Evolutionary conservation across 176 grass and related monocot species (phyloP), one percentile per base, ranked within the genome.

Genomic region (Saccharum spontaneum): DNA sequence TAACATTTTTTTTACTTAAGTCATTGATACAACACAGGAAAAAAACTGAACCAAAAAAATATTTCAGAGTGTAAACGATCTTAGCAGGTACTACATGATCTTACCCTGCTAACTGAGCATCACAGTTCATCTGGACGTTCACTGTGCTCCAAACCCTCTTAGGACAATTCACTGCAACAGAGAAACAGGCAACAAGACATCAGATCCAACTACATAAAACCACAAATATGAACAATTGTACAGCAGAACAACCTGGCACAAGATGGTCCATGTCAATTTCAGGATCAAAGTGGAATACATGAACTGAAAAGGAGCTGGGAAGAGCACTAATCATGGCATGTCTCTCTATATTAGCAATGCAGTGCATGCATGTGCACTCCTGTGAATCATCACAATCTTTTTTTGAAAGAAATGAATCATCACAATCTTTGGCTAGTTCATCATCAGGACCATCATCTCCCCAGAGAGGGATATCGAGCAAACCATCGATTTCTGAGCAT

Each of bases 61-160:
- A 60, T 77, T 8, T 59, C 20, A 22, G 7, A 55, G 20, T 57
- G 20, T 57, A 57, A 48, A 6, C 5, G 54, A 22, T 57, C 20
- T 9, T 28, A 28, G 15, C n/a, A 45, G 57, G 38, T 16, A 71
- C 13, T 17, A 72, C 14, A 12, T 44, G 69, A 74, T 79, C 38
- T 43, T 79, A 79, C 76, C 59, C 59, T 63, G 4, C 38, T 79
- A 79, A 28, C 76, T 79, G 59, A 79, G 59, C 59, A 44, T 79
- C 59, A 45, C 28, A 79, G 20, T 65, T 62, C 75, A 78, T 76
- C 4, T 46, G 23, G 24, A 66, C 16, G 15, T 79, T 79, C 77
- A 79, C 39, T 66, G 24, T 18, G 39, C 39, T 66, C 77, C 77
- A 46, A 24, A 79, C 26, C 39, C 39, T 66, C 41, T 16, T 31